Percentiles rank a stretch among this genome's conserved stretches.
Conservation (phyloP, 148 eudicot species). For the Gaultheria prostrata region DNA sequence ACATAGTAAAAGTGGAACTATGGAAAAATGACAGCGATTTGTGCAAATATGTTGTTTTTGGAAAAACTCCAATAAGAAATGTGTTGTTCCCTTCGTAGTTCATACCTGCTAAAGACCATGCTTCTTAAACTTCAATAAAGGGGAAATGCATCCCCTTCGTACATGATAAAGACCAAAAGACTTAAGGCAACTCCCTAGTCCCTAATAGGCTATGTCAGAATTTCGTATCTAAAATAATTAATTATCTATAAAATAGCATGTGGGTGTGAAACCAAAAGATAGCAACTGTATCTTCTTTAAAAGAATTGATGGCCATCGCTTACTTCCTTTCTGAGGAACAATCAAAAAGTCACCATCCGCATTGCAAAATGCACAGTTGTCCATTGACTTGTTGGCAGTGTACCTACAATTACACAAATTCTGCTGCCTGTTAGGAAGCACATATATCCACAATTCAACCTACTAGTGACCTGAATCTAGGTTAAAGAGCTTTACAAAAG, state of each 20-base stretch:
- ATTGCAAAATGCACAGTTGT: slow-evolving; percentile 83
- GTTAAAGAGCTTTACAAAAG: slow-evolving; percentile 1
- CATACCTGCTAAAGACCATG: neutral
- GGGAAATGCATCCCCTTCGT: neutral
- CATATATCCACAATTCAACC: neutral
- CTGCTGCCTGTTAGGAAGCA: slow-evolving; percentile 9
- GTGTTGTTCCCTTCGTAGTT: neutral
- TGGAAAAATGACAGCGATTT: neutral
- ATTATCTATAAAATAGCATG: neutral
- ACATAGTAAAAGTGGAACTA: neutral
- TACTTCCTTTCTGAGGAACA: slow-evolving; percentile 97
- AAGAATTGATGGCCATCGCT: slow-evolving; percentile 20
- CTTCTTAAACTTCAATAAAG: neutral
- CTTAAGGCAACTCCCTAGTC: neutral
- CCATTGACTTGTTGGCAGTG: slow-evolving; percentile 90
- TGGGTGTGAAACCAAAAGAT: neutral
- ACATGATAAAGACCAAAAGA: neutral
- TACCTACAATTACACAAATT: slow-evolving; percentile 47
- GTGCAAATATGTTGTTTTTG: neutral
- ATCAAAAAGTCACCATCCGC: slow-evolving; percentile 98
- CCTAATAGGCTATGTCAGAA: neutral
- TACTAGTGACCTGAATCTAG: slow-evolving; percentile 5
- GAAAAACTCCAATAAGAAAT: neutral
- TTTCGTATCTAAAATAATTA: neutral
- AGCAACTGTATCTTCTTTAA: neutral